Conservation (phyloP, 179 eudicot species). For the Nepenthes alata region DNA sequence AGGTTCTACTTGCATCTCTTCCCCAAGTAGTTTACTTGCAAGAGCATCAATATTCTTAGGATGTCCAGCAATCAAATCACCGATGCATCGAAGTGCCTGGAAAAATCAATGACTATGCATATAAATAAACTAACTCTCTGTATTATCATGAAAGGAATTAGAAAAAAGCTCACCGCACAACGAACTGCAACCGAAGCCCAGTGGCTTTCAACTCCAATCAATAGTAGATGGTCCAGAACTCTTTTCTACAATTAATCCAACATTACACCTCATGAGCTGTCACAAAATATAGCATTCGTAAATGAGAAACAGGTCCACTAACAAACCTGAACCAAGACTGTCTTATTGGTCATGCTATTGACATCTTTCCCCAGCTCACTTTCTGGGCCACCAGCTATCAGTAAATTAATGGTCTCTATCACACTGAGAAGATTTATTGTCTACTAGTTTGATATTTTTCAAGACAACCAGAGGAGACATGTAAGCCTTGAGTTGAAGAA, state of each 20-base stretch:
- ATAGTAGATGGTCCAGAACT: conserved; percentile 59
- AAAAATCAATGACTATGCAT: conserved; percentile 2
- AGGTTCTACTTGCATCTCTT: conserved; percentile 69
- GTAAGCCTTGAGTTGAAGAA: conserved; percentile 17
- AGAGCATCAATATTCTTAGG: conserved; percentile 61
- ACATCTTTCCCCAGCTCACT: conserved; percentile 54
- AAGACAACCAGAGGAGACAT: conserved; percentile 18
- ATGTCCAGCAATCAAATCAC: conserved; percentile 59
- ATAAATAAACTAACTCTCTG: not conserved
- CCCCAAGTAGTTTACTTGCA: conserved; percentile 81
- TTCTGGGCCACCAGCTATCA: conserved; percentile 46
- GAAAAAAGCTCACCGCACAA: conserved; percentile 52
- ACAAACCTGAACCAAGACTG: conserved; percentile 86
- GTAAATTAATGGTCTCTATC: conserved; percentile 77
- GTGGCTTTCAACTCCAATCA: conserved; percentile 94
- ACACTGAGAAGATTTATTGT: conserved; percentile 85
- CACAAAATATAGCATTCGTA: not conserved
- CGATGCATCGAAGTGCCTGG: conserved; percentile 77
- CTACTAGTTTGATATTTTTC: conserved; percentile 55
- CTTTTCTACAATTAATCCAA: conserved; percentile 43
- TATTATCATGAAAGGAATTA: not conserved
- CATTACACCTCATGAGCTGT: not conserved
- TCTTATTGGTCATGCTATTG: conserved; percentile 64
- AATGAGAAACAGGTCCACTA: conserved; percentile 1
- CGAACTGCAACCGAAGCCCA: conserved; percentile 94